phyloP scores from a whole-genome alignment of 2,329 filamentous ascomycete genomes.

The Talaromyces sp. region DNA sequence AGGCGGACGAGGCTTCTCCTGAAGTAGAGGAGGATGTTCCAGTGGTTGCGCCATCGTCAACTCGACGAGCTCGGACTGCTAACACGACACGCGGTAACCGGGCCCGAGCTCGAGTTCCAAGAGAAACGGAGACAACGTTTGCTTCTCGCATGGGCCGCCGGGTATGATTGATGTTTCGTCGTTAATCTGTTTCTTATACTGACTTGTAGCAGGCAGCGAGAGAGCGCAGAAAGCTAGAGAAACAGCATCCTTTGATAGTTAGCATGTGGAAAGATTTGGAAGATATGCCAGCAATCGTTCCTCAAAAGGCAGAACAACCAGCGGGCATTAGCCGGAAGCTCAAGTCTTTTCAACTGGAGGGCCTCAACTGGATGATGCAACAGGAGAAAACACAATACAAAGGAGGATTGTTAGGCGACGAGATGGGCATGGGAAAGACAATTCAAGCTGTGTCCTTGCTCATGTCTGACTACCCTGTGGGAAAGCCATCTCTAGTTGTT shows the following conservation, averaged over 20 bases:
- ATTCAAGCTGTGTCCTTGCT: slow-evolving; percentile 96
- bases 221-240: slow-evolving; percentile 65
- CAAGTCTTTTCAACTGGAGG: slow-evolving; percentile 91
- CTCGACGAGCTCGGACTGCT: not conserved
- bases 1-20: not conserved
- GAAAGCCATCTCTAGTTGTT: slow-evolving; percentile 76
- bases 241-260: slow-evolving; percentile 68
- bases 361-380: slow-evolving; percentile 85
- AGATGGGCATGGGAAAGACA: slow-evolving; percentile 98
- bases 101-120: not conserved
- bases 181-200: slow-evolving; percentile 23
- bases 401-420: slow-evolving; percentile 87
- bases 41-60: not conserved
- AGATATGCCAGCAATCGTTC: slow-evolving; percentile 61
- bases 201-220: slow-evolving; percentile 38
- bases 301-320: slow-evolving; percentile 64
- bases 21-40: not conserved
- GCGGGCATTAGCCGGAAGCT: slow-evolving; percentile 71
- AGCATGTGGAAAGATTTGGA: slow-evolving; percentile 82
- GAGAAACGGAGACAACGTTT: slow-evolving; percentile 5
- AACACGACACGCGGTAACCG: not conserved
- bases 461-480: slow-evolving; percentile 92
- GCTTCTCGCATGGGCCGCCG: slow-evolving; percentile 24
- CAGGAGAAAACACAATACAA: slow-evolving; percentile 84
- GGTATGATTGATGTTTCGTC: slow-evolving; percentile 22